Evolutionary conservation across 179 eudicot genomes (phyloP).

Genomic region (Vitellaria paradoxa): DNA sequence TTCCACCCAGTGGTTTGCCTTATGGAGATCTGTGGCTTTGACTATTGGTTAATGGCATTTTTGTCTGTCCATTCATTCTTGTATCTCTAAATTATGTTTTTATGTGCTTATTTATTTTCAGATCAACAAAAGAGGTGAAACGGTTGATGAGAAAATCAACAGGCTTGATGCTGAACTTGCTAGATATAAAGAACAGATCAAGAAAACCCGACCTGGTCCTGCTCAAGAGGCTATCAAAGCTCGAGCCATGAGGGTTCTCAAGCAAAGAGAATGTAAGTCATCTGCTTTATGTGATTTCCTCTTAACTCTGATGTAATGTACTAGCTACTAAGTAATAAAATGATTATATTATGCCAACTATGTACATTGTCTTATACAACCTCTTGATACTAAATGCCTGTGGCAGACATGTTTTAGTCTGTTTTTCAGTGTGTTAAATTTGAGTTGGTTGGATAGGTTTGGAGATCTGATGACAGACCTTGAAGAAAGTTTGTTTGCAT

Average conservation of each 20-base stretch:
- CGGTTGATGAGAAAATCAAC: slow-evolving; percentile 81
- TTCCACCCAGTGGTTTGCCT: background rate
- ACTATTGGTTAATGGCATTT: background rate
- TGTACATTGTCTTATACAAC: background rate
- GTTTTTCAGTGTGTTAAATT: background rate
- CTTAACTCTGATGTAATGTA: background rate
- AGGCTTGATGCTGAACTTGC: slow-evolving; percentile 78
- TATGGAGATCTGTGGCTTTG: background rate
- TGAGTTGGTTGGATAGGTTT: slow-evolving; percentile 1
- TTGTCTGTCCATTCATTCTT: background rate
- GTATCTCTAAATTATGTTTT: background rate
- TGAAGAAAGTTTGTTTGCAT: background rate
- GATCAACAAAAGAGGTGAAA: slow-evolving; percentile 89
- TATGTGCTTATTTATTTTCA: slow-evolving; percentile 21
- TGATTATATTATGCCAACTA: background rate
- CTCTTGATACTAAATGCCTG: background rate
- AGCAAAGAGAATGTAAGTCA: slow-evolving; percentile 75
- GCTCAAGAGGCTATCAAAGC: slow-evolving; percentile 97
- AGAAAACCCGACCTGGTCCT: slow-evolving; percentile 92
- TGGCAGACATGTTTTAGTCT: background rate
- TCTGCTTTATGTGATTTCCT: slow-evolving; percentile 7
- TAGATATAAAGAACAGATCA: slow-evolving; percentile 79
- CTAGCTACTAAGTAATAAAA: background rate
- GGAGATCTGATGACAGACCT: background rate
- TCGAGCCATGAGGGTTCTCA: slow-evolving; percentile 93